A percentile compares a stretch with the other conserved stretches of the same genome.
These are phyloP conservation scores for Cyberlindnera veronae DNA, from an alignment of 805 yeast genomes.

Conservation along the genomic window DNA sequence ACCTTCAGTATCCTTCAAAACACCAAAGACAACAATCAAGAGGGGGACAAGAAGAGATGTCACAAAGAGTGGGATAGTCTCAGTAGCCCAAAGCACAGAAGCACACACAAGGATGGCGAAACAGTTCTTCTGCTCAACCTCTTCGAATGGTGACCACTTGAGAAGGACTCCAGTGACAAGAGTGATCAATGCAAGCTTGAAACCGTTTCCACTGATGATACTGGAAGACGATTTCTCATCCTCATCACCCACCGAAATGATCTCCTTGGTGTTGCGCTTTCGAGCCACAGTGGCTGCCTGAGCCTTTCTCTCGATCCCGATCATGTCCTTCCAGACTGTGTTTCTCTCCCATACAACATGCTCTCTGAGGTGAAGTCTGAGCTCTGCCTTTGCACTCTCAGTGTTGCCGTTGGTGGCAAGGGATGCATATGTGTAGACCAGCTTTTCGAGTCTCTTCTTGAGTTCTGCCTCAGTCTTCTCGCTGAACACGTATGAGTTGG, in stretches of 20 bases:
- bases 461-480: slow-evolving; percentile 44
- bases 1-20: slow-evolving; percentile 54
- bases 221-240: slow-evolving; percentile 24
- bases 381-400: slow-evolving; percentile 44
- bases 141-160: slow-evolving; percentile 50
- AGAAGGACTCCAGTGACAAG: slow-evolving; percentile 44
- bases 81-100: slow-evolving; percentile 93
- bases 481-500: slow-evolving; percentile 52
- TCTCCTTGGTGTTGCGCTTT: slow-evolving; percentile 24
- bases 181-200: slow-evolving; percentile 47
- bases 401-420: slow-evolving; percentile 40
- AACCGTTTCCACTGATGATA: slow-evolving; percentile 30
- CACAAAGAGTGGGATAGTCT: slow-evolving; percentile 85
- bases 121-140: slow-evolving; percentile 68
- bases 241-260: slow-evolving; percentile 26
- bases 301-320: slow-evolving; percentile 81
- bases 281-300: slow-evolving; percentile 60
- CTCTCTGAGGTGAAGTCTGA: slow-evolving; percentile 66
- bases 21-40: slow-evolving; percentile 68
- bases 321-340: slow-evolving; percentile 97
- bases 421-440: slow-evolving; percentile 53
- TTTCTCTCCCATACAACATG: slow-evolving; percentile 97
- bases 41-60: slow-evolving; percentile 85
- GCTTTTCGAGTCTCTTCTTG: slow-evolving; percentile 49
- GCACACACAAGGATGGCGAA: slow-evolving; percentile 79